These are phyloP conservation scores for Euphorbia peplus DNA, from an alignment of 345 rosid species.

Conservation along the genomic window DNA sequence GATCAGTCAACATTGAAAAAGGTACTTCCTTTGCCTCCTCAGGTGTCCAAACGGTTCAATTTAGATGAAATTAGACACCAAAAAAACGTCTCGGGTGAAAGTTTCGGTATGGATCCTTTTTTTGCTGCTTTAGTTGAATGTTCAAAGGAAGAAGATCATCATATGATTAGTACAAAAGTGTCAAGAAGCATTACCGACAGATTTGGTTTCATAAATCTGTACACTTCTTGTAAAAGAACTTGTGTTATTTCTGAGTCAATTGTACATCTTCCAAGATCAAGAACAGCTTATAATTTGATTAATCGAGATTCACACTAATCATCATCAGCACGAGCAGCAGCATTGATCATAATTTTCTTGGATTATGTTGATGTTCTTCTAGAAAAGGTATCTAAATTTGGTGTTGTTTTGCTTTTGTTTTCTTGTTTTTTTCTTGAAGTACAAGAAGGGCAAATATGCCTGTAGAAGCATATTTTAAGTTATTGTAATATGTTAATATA, in stretches of 20 bases:
- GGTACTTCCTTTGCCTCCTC: constrained; percentile 60
- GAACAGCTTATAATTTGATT: constrained; percentile 37
- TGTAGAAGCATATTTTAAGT: neutral
- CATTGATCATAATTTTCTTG: neutral
- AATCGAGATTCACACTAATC: constrained; percentile 24
- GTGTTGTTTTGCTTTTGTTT: neutral
- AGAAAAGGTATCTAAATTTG: neutral
- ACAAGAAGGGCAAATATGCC: neutral
- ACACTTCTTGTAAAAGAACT: constrained; percentile 63
- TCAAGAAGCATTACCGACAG: constrained; percentile 32
- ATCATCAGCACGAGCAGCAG: too few species aligned
- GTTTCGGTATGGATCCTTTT: constrained; percentile 58
- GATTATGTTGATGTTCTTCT: constrained; percentile 6
- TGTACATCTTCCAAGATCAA: constrained; percentile 56
- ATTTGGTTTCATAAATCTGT: constrained; percentile 60
- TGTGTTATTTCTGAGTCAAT: constrained; percentile 70
- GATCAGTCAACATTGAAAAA: constrained; percentile 19
- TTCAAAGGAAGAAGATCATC: constrained; percentile 46
- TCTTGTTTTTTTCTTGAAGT: neutral
- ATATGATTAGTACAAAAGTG: constrained; percentile 33
- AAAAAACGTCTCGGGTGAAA: constrained; percentile 24
- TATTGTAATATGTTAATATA: constrained; percentile 11
- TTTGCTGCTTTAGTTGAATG: constrained; percentile 71
- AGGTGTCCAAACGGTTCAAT: constrained; percentile 25
- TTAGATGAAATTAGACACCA: constrained; percentile 10